Evolutionary conservation across 495 filamentous ascomycete genomes (phyloP).

Genomic region (Neurospora sublineolata): DNA sequence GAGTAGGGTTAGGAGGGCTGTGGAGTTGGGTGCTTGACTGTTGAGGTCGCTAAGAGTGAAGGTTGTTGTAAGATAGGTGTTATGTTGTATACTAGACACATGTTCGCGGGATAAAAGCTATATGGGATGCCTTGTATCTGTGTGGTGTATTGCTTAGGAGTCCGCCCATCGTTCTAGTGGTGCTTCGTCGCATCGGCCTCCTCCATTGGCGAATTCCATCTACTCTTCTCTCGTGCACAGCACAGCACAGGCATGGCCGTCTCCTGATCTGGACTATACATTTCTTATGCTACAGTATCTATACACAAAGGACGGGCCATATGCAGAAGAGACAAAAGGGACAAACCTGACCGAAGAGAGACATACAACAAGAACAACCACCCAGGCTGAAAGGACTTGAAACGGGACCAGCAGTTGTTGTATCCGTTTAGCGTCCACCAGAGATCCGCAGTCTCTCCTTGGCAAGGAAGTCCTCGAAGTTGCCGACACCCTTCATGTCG

Average conservation of each 20-base stretch:
- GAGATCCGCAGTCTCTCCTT: conserved; percentile 33
- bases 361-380: conserved; percentile 1
- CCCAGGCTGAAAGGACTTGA: background rate
- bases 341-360: background rate
- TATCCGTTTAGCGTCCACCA: conserved; percentile 16
- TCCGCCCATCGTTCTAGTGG: background rate
- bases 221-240: background rate
- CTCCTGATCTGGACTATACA: background rate
- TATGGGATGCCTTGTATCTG: background rate
- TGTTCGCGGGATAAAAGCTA: background rate
- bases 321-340: background rate
- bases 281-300: conserved; percentile 3
- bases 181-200: background rate
- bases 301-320: conserved; percentile 6
- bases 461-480: conserved; percentile 44
- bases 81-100: background rate
- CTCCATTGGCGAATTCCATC: background rate
- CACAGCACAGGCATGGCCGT: conserved; percentile 1
- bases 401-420: background rate
- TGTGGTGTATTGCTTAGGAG: background rate
- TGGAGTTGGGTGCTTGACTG: conserved; percentile 41
- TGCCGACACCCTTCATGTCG: conserved; percentile 36
- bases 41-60: background rate
- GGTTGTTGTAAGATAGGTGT: background rate
- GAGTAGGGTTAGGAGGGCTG: conserved; percentile 43